Base-by-base conservation (phyloP, 306 rosid species). In the Castanea mollissima region DNA sequence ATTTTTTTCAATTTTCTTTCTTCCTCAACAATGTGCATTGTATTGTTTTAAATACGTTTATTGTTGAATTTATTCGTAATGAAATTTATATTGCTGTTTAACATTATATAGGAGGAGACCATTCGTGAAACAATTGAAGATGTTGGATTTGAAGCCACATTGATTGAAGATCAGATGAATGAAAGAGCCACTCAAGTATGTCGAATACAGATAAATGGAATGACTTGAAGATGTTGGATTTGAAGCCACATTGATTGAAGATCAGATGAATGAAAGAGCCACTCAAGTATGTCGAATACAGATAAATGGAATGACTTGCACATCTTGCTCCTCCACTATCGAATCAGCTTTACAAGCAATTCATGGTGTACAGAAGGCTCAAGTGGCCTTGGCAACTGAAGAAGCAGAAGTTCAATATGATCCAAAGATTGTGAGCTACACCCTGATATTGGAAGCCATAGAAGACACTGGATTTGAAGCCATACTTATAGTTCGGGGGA, bases 181-280 rank as follows among this genome's bases (percentile, higher is more conserved):
- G 89, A 79, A 4, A 78, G 59, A 73, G 78, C 91, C 10, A 62
- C 79, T 68, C 94, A 92, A 81, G 90, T 87, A 2, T 90, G 97
- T 76, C 89, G 94, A 58, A 80, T 94, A 31, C 84, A 81, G 29
- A 81, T 94, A 14, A 80, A 81, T 27, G 98, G 94, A 85, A 92
- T 94, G 98, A 90, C 96, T 52, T 90, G 97, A n/a, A n/a, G n/a
- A n/a, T n/a, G n/a, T n/a, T 60, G 97, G 98, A 52, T 94, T 92
- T 82, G 87, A 89, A 86, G 92, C 96, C 35, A 84, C 81, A 14
- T 63, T 89, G 75, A 79, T 81, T 7, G 79, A 69, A 5, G 90
- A 85, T 34, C 69, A 74, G 20, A 59, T 27, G 21, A 77, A 32
- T 29, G 89, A 79, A 4, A 78, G 59, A 73, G 78, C 91, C 10